phyloP scores from a whole-genome alignment of 768 basidiomycete genomes.

The Pisolithus orientalis region DNA sequence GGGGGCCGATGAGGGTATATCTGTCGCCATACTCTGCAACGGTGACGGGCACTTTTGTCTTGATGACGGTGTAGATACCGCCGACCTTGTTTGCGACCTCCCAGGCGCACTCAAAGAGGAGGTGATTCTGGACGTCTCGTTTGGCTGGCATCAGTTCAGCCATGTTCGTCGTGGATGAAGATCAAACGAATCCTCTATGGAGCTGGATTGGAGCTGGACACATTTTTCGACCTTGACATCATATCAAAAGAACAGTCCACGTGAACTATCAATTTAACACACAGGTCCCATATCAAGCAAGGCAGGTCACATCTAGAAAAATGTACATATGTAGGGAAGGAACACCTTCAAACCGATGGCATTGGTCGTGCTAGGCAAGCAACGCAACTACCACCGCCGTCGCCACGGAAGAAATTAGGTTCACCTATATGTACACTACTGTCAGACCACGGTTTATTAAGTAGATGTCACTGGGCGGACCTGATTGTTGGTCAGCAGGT shows the following conservation, averaged over 20 bases:
- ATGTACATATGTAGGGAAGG: not conserved
- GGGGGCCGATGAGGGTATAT: conserved; percentile 95
- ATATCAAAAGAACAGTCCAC: not conserved
- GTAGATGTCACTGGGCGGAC: conserved; percentile 32
- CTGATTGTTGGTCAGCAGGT: conserved; percentile 81
- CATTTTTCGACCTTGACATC: not conserved
- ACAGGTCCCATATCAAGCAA: not conserved
- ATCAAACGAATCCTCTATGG: not conserved
- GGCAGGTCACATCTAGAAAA: not conserved
- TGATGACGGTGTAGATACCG: conserved; percentile 99
- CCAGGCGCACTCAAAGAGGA: conserved; percentile 96
- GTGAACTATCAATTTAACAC: not conserved
- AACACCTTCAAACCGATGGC: not conserved
- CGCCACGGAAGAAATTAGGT: conserved; percentile 36
- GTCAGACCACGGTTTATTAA: not conserved
- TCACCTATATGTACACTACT: conserved; percentile 27
- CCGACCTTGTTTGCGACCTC: conserved; percentile 99
- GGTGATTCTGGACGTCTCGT: conserved; percentile 71
- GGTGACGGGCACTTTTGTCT: conserved; percentile 98
- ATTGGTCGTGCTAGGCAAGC: conserved; percentile 21
- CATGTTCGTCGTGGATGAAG: conserved; percentile 10
- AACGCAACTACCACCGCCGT: conserved; percentile 31
- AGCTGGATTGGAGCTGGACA: not conserved
- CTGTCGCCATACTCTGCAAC: conserved; percentile 93
- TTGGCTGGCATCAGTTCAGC: conserved; percentile 21